A percentile compares a stretch with the other conserved stretches of the same genome.
Conservation (phyloP, 352 stramenopile genomes). For the Globisporangium ultimum region DNA sequence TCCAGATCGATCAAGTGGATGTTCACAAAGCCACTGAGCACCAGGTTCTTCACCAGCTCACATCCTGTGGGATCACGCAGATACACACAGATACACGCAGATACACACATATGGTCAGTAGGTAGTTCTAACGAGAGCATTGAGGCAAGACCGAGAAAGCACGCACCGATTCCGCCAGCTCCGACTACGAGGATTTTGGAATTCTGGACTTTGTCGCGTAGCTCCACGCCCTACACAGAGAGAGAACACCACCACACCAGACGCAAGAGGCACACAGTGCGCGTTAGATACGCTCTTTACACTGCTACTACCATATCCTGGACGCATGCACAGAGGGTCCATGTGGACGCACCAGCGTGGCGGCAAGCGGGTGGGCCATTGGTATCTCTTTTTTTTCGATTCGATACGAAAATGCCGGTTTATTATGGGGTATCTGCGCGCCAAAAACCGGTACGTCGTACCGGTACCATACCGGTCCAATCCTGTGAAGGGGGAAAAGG, state of each 20-base stretch:
- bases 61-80: conserved; percentile 60
- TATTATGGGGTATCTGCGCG: too few relatives aligned
- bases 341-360: conserved; percentile 46
- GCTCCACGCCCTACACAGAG: conserved; percentile 40
- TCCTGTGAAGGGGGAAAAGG: background rate
- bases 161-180: conserved; percentile 95
- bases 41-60: conserved; percentile 99
- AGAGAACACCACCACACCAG: background rate
- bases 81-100: too few relatives aligned
- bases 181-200: conserved; percentile 96
- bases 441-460: background rate
- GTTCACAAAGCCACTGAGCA: conserved; percentile 93
- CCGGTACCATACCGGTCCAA: conserved; percentile 3
- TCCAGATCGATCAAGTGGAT: conserved; percentile 97
- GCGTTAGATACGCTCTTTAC: too few relatives aligned
- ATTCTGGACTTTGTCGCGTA: conserved; percentile 67
- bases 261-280: background rate
- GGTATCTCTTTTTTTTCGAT: background rate
- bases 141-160: background rate
- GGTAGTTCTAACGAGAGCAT: background rate
- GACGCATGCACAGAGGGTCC: background rate
- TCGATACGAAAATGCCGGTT: background rate
- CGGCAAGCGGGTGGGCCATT: conserved; percentile 25
- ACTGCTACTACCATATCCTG: background rate
- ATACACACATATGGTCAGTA: background rate